Evolutionary conservation across 768 basidiomycete genomes (phyloP), one percentile per base, ranked within the genome.

Genomic region (Hygrophoropsis aurantiaca): DNA sequence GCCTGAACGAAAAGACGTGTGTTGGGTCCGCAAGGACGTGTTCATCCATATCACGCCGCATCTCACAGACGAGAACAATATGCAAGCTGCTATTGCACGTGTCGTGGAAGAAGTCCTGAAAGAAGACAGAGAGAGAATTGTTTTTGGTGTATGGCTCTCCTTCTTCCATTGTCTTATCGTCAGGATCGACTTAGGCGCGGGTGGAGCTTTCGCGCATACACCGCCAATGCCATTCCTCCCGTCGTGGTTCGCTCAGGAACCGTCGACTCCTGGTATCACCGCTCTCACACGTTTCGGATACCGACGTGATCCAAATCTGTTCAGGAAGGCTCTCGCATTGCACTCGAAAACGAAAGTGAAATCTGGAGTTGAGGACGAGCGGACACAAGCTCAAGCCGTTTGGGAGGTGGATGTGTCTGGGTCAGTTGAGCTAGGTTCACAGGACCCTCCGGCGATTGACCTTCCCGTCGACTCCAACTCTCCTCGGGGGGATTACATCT

Each of bases 291-390:
- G 36, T 24, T 34, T 46, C 16, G 44, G 34, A 21, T 20, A 40
- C 25, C 44, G 44, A 13, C 42, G 18, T 13, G 46, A 47, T 18
- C 30, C 42, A 15, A 19, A 43, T 24, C 20, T 48, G 44, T 23
- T 47, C 26, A 11, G n/a, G 24, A 21, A 21, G 37, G 37, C 20
- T n/a, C n/a, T n/a, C n/a, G n/a, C n/a, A n/a, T n/a, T n/a, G n/a
- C n/a, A n/a, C n/a, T n/a, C n/a, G n/a, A n/a, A n/a, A n/a, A n/a
- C n/a, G n/a, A n/a, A n/a, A n/a, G n/a, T n/a, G n/a, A n/a, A n/a
- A n/a, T n/a, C n/a, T n/a, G n/a, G n/a, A n/a, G n/a, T n/a, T n/a
- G n/a, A n/a, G n/a, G n/a, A n/a, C n/a, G n/a, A n/a, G n/a, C n/a
- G n/a, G n/a, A n/a, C n/a, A n/a, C n/a, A n/a, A n/a, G n/a, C n/a